phyloP scores from a whole-genome alignment of 2,329 filamentous ascomycete genomes.

The Exophiala sp. region DNA sequence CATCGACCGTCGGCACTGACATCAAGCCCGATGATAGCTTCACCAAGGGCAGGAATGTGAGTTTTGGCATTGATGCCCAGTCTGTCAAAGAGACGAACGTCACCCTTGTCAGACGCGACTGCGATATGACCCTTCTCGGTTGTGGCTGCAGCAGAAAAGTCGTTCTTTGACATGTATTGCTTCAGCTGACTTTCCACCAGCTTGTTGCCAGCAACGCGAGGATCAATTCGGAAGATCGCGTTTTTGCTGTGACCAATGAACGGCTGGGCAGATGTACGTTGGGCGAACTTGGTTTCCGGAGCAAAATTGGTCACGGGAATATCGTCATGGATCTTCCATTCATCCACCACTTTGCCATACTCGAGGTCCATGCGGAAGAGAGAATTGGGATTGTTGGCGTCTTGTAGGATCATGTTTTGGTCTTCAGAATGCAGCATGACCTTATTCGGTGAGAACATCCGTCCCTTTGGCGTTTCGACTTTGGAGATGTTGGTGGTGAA shows the following conservation, averaged over 20 bases:
- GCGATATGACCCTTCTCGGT: slow-evolving; percentile 96
- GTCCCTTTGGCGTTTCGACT: slow-evolving; percentile 80
- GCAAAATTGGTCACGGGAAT: slow-evolving; percentile 88
- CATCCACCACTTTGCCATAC: slow-evolving; percentile 94
- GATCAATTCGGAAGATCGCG: slow-evolving; percentile 87
- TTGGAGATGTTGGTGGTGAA: slow-evolving; percentile 97
- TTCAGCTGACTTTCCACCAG: slow-evolving; percentile 89
- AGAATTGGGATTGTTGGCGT: slow-evolving; percentile 74
- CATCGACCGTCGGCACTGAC: slow-evolving; percentile 93
- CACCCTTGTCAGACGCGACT: slow-evolving; percentile 94
- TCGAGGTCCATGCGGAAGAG: slow-evolving; percentile 97
- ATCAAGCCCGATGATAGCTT: slow-evolving; percentile 90
- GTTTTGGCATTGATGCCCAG: slow-evolving; percentile 97
- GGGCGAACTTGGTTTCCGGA: slow-evolving; percentile 93
- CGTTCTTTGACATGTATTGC: slow-evolving; percentile 94
- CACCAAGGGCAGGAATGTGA: slow-evolving; percentile 87
- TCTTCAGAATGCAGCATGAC: slow-evolving; percentile 94
- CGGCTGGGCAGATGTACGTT: slow-evolving; percentile 92
- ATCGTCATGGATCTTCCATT: slow-evolving; percentile 97
- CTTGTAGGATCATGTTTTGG: slow-evolving; percentile 82
- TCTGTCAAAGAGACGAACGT: slow-evolving; percentile 92
- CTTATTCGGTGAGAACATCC: slow-evolving; percentile 88
- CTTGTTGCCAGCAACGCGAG: slow-evolving; percentile 82
- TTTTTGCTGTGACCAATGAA: slow-evolving; percentile 92
- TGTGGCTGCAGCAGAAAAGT: slow-evolving; percentile 88